Percentiles rank a stretch among this genome's conserved stretches.
Conservation (phyloP, 2,329 filamentous ascomycete genomes). For the Daldinia eschscholtzii region DNA sequence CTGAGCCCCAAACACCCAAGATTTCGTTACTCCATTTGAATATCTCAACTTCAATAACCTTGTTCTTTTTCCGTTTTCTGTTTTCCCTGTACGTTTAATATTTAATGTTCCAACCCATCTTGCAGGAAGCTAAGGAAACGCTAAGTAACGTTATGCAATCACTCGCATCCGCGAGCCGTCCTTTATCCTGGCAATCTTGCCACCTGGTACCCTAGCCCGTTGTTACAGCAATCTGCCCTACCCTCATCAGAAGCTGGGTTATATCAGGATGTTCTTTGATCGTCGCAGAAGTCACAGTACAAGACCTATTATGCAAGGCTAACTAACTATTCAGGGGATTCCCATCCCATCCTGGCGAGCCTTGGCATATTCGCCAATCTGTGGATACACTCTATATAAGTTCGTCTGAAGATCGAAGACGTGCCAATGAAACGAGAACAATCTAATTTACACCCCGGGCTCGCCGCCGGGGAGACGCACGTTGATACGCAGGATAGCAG, state of each 20-base stretch:
- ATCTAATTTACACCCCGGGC: conserved; percentile 8
- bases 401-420: conserved; percentile 12
- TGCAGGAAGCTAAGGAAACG: conserved; percentile 19
- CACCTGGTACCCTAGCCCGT: conserved; percentile 34
- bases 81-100: conserved; percentile 21
- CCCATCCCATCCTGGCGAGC: conserved; percentile 13
- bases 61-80: conserved; percentile 24
- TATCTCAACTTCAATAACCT: conserved; percentile 26
- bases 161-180: conserved; percentile 30
- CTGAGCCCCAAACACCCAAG: conserved; percentile 26
- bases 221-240: conserved; percentile 24
- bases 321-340: not conserved
- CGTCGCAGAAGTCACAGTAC: conserved; percentile 39
- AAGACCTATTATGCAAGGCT: conserved; percentile 23
- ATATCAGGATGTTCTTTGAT: conserved; percentile 33
- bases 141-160: conserved; percentile 24
- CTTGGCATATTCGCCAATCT: conserved; percentile 38
- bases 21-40: conserved; percentile 5
- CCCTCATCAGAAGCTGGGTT: conserved; percentile 15
- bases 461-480: conserved; percentile 24
- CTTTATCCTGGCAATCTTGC: conserved; percentile 34
- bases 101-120: conserved; percentile 25
- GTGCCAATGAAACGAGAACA: conserved; percentile 25
- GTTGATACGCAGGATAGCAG: conserved; percentile 12
- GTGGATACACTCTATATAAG: conserved; percentile 30